Evolutionary conservation across 2,329 filamentous ascomycete genomes (phyloP).

Genomic region (Botrytis fabae): DNA sequence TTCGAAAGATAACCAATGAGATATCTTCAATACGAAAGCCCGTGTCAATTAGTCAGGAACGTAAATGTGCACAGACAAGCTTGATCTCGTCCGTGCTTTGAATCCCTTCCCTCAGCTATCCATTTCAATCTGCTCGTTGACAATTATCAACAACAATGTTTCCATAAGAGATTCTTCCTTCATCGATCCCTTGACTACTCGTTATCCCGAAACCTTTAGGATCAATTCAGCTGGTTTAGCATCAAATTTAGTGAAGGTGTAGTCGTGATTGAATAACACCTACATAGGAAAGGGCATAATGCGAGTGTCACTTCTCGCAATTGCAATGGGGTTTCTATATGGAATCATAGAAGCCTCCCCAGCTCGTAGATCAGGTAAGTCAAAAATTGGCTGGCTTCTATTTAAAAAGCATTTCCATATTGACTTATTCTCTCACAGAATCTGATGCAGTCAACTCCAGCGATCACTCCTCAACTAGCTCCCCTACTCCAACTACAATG

Average conservation of each 20-base stretch:
- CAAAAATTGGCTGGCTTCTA: no score
- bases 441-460: neutral
- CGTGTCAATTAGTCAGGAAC: slow-evolving; percentile 15
- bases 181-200: neutral
- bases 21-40: neutral
- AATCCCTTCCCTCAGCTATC: neutral
- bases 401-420: neutral
- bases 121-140: neutral
- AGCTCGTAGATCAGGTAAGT: neutral
- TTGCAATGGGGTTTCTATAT: slow-evolving; percentile 7
- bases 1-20: slow-evolving; percentile 5
- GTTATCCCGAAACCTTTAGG: neutral
- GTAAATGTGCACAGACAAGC: slow-evolving; percentile 1
- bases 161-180: neutral
- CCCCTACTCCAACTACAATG: neutral
- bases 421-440: slow-evolving; percentile 6
- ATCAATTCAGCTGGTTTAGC: neutral
- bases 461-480: neutral
- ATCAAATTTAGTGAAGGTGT: neutral
- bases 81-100: neutral
- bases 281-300: neutral
- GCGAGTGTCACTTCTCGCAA: slow-evolving; percentile 1
- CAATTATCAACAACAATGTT: neutral
- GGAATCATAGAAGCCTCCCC: neutral
- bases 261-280: neutral